phyloP scores from a whole-genome alignment of 345 rosid species.

The Salix dunnii region DNA sequence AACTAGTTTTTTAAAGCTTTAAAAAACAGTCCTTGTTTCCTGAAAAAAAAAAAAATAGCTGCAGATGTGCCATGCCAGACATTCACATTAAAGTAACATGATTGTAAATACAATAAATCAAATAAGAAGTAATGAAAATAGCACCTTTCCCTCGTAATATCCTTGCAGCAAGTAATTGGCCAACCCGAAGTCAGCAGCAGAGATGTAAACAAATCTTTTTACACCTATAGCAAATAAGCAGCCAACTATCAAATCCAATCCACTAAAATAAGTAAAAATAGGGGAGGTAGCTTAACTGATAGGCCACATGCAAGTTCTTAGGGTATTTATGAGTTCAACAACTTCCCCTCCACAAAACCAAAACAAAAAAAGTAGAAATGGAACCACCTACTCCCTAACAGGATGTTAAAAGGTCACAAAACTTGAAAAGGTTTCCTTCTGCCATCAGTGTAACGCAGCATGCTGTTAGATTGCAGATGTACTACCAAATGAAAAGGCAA shows the following conservation, averaged over 20 bases:
- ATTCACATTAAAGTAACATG: background rate
- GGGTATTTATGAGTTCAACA: too few relatives aligned
- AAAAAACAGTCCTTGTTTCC: background rate
- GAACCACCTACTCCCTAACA: background rate
- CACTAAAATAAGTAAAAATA: background rate
- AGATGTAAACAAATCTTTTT: slow-evolving; percentile 78
- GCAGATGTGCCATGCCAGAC: too few relatives aligned
- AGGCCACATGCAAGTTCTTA: too few relatives aligned
- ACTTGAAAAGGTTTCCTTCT: background rate
- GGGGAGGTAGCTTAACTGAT: too few relatives aligned
- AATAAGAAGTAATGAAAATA: background rate
- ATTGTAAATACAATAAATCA: background rate
- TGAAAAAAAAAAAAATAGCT: background rate
- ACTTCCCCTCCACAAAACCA: too few relatives aligned
- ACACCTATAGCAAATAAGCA: slow-evolving; percentile 47
- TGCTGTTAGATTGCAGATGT: background rate
- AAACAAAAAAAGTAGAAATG: background rate
- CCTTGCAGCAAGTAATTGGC: slow-evolving; percentile 74
- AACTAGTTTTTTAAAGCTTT: background rate
- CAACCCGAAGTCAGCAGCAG: slow-evolving; percentile 90
- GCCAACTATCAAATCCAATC: background rate
- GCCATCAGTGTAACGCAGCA: background rate
- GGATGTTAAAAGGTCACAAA: background rate
- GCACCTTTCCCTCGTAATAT: slow-evolving; percentile 94
- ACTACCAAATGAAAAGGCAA: background rate